Percentiles rank a stretch among this genome's conserved stretches.
These are phyloP conservation scores for Fusarium sp. DNA, from an alignment of 2,329 filamentous ascomycete genomes.

Conservation along the genomic window DNA sequence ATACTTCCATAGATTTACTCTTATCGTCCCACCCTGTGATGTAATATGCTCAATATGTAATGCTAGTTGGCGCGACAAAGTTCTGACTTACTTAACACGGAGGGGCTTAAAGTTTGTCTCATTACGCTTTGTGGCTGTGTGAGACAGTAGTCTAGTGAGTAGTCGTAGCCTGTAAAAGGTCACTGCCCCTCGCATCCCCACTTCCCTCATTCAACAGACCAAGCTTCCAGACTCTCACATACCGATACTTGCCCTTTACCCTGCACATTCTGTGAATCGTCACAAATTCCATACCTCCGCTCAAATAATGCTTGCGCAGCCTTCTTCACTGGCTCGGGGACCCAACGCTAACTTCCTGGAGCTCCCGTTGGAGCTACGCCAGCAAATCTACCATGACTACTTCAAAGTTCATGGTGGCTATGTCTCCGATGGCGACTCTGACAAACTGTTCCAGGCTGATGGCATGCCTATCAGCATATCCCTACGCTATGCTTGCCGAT, in stretches of 20 bases:
- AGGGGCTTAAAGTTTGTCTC: neutral
- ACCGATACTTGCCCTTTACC: neutral
- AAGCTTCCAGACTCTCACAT: neutral
- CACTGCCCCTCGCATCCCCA: neutral
- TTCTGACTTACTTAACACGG: neutral
- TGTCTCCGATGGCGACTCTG: neutral
- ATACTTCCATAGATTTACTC: neutral
- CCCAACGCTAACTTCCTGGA: rapidly evolving
- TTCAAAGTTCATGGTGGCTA: neutral
- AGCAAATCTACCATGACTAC: neutral
- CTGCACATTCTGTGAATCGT: neutral
- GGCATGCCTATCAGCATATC: neutral
- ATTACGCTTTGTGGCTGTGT: neutral
- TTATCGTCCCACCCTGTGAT: neutral
- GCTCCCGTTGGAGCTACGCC: neutral
- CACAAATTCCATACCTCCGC: too few relatives aligned
- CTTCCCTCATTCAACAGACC: neutral
- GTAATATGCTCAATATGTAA: neutral
- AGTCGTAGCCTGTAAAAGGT: neutral
- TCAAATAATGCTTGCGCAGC: neutral
- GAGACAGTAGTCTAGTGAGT: neutral
- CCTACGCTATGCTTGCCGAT: neutral
- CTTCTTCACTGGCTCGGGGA: neutral
- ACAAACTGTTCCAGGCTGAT: neutral
- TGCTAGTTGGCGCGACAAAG: neutral